phyloP scores from a whole-genome alignment of 306 rosid genomes.

The Prosopis cineraria region DNA sequence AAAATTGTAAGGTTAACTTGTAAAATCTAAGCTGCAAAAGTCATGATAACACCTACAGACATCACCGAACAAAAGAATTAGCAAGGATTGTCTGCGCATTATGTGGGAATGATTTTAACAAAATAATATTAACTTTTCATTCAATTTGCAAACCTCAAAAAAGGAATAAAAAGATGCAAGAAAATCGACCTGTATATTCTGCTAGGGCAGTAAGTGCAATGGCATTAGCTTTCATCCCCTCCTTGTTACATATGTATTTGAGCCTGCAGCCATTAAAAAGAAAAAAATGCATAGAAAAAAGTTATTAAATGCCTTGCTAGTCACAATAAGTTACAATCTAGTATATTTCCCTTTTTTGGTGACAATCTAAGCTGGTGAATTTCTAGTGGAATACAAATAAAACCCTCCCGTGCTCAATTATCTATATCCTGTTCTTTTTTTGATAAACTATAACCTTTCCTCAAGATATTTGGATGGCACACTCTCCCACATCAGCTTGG shows the following conservation, averaged over 20 bases:
- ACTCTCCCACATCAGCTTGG: neutral
- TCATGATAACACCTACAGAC: neutral
- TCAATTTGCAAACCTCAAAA: slow-evolving; percentile 23
- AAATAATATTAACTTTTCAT: slow-evolving; percentile 10
- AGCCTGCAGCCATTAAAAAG: slow-evolving; percentile 52
- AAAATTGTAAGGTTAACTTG: slow-evolving; percentile 26
- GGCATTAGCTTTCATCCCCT: slow-evolving; percentile 78
- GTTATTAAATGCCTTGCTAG: neutral
- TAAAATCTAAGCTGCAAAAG: neutral
- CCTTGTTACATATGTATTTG: slow-evolving; percentile 88
- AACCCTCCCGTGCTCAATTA: neutral
- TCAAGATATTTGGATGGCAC: neutral
- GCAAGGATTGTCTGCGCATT: neutral
- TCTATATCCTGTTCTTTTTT: neutral
- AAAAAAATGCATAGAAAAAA: slow-evolving; percentile 12
- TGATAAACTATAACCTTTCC: neutral
- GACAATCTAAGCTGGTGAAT: slow-evolving; percentile 5
- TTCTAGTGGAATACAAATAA: slow-evolving; percentile 18
- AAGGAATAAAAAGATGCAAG: slow-evolving; percentile 20
- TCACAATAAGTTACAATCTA: neutral
- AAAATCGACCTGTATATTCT: slow-evolving; percentile 72
- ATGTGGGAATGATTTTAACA: slow-evolving; percentile 1
- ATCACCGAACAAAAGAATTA: slow-evolving; percentile 18
- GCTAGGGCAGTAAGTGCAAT: slow-evolving; percentile 84
- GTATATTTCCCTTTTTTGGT: neutral